phyloP scores from a whole-genome alignment of 331 rosid species.

The Pyrus hybrid region DNA sequence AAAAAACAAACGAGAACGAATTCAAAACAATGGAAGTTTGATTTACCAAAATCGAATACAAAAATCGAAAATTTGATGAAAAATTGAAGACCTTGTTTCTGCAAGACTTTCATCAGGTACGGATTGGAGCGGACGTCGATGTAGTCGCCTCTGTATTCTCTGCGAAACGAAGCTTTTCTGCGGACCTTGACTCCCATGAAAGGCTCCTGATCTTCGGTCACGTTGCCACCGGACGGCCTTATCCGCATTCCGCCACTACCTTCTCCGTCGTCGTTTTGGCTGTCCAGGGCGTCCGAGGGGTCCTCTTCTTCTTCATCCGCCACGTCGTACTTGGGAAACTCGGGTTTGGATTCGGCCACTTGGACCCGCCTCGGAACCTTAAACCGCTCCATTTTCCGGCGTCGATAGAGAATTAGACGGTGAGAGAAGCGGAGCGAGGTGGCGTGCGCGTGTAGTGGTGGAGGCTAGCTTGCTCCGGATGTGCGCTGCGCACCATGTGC shows the following conservation, averaged over 20 bases:
- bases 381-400: constrained; percentile 24
- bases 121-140: constrained; percentile 54
- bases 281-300: constrained; percentile 3
- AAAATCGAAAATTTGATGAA: background rate
- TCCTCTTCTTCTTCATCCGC: background rate
- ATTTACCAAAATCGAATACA: background rate
- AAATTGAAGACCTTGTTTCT: constrained; percentile 52
- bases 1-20: background rate
- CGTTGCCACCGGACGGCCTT: constrained; percentile 35
- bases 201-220: constrained; percentile 58
- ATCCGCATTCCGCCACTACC: constrained; percentile 15
- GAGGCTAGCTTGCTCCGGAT: background rate
- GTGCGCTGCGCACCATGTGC: constrained; percentile 15
- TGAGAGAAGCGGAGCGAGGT: background rate
- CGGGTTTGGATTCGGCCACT: constrained; percentile 26
- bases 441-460: background rate
- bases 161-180: constrained; percentile 46
- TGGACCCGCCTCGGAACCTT: constrained; percentile 43
- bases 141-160: constrained; percentile 70
- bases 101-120: constrained; percentile 47
- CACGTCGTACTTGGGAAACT: constrained; percentile 19
- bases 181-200: constrained; percentile 83
- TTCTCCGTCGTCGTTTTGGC: constrained; percentile 9
- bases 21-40: background rate
- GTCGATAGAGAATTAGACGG: background rate